A percentile compares a stretch with the other conserved stretches of the same genome.
phyloP scores from a whole-genome alignment of 176 grass and related monocot species.

The Eleusine coracana region DNA sequence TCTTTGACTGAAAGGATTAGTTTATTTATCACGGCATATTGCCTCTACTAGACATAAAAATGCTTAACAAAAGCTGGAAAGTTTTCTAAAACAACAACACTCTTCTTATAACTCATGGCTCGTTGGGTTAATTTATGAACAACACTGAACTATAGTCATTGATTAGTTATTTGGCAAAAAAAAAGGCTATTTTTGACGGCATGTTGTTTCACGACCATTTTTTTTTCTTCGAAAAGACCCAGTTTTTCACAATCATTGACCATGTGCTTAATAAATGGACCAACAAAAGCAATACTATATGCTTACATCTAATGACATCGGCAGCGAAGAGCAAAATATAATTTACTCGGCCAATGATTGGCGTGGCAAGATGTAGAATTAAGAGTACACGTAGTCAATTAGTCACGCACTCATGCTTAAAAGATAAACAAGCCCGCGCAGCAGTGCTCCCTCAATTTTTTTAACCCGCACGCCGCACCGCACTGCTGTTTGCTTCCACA shows the following conservation, averaged over 20 bases:
- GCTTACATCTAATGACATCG: neutral
- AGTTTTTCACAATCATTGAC: too few species aligned
- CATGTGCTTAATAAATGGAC: too few species aligned
- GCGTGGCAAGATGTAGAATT: neutral
- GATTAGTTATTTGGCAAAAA: neutral
- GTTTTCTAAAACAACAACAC: too few species aligned
- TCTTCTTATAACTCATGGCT: too few species aligned
- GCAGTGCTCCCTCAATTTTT: neutral
- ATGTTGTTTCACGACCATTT: neutral
- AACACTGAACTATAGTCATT: neutral
- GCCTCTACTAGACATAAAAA: too few species aligned
- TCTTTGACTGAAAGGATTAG: too few species aligned
- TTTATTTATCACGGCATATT: too few species aligned
- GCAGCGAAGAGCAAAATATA: too few species aligned
- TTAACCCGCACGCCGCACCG: neutral
- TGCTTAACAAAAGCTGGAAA: too few species aligned
- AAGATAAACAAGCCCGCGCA: neutral
- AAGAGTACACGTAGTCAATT: constrained; percentile 1
- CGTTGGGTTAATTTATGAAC: too few species aligned
- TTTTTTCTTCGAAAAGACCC: too few species aligned
- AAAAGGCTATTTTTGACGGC: neutral
- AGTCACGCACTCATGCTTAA: neutral
- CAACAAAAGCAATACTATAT: too few species aligned
- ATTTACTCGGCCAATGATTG: neutral
- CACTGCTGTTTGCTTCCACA: constrained; percentile 8